These are phyloP conservation scores for Erysimum cheiri DNA, from an alignment of 441 rosid species.

Conservation along the genomic window DNA sequence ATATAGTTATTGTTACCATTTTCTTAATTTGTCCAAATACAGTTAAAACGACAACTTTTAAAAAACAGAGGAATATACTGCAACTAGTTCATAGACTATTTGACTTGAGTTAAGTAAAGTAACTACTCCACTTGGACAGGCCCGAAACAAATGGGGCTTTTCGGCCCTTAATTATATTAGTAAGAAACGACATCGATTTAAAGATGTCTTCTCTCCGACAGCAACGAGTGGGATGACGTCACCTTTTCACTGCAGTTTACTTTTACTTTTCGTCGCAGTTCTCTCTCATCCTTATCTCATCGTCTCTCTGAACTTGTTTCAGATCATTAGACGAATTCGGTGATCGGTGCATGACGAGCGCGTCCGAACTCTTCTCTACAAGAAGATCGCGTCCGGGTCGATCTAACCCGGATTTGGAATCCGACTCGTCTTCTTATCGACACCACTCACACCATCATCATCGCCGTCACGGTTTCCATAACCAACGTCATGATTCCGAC, in stretches of 20 bases:
- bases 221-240: constrained; percentile 41
- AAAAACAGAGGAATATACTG: too few relatives aligned
- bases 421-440: constrained; percentile 55
- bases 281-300: constrained; percentile 20
- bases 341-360: constrained; percentile 82
- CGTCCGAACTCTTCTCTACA: constrained; percentile 78
- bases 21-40: too few relatives aligned
- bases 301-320: constrained; percentile 7
- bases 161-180: too few relatives aligned
- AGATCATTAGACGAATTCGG: constrained; percentile 9
- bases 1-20: too few relatives aligned
- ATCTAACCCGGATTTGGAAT: constrained; percentile 48
- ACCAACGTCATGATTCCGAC: constrained; percentile 61
- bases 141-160: background rate
- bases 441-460: constrained; percentile 50
- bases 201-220: constrained; percentile 28
- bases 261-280: constrained; percentile 25
- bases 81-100: too few relatives aligned
- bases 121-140: background rate
- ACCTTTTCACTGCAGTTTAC: constrained; percentile 28
- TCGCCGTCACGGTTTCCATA: constrained; percentile 35
- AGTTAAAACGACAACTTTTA: too few relatives aligned
- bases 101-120: too few relatives aligned
- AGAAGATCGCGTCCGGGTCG: constrained; percentile 82
- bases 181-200: too few relatives aligned